These are phyloP conservation scores for Rhamnella rubrinervis DNA, from an alignment of 331 rosid genomes.

Conservation along the genomic window DNA sequence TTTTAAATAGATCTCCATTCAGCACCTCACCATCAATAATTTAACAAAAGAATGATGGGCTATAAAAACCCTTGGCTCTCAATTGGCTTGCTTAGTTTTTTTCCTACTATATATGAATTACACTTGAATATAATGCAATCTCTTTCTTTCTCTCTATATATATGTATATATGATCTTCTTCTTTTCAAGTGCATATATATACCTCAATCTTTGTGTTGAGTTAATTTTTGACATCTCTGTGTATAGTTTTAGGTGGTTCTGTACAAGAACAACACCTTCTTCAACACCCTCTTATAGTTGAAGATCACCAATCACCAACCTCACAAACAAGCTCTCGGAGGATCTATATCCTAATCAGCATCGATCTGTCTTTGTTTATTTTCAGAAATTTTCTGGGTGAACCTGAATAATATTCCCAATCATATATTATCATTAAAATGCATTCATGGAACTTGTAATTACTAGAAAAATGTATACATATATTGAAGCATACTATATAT, in stretches of 20 bases:
- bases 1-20: background rate
- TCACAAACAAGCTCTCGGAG: background rate
- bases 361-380: conserved; percentile 20
- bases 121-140: background rate
- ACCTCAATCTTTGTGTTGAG: too few species aligned
- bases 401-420: conserved; percentile 29
- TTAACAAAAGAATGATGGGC: conserved; percentile 11
- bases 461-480: too few species aligned
- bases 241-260: conserved; percentile 6
- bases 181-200: background rate
- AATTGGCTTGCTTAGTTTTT: too few species aligned
- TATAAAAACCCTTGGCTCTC: too few species aligned
- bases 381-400: conserved; percentile 19
- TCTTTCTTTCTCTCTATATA: background rate
- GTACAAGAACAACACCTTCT: conserved; percentile 10
- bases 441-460: too few species aligned
- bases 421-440: too few species aligned
- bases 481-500: too few species aligned
- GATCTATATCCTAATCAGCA: conserved; percentile 2
- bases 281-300: conserved; percentile 6
- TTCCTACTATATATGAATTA: too few species aligned
- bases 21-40: too few species aligned
- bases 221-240: too few species aligned
- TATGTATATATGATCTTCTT: background rate
- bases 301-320: conserved; percentile 15